Conservation (phyloP, 179 eudicot species). For the Heliamphora ciliata region DNA sequence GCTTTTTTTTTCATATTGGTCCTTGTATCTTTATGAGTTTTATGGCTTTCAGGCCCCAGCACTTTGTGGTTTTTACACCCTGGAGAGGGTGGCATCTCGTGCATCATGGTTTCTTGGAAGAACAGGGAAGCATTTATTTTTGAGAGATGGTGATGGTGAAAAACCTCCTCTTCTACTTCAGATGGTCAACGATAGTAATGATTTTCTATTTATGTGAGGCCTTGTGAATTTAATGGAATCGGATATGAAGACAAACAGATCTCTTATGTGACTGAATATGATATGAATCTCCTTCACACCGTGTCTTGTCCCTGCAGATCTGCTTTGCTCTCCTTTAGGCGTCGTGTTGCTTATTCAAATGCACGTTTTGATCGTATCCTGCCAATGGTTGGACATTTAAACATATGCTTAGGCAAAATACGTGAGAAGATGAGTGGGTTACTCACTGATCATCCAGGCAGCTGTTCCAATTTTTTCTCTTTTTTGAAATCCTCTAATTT, state of each 20-base stretch:
- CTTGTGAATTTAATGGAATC: neutral
- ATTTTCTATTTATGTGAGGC: slow-evolving; percentile 70
- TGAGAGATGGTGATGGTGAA: slow-evolving; percentile 54
- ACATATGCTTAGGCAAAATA: too few species aligned
- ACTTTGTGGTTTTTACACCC: slow-evolving; percentile 52
- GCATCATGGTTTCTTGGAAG: slow-evolving; percentile 69
- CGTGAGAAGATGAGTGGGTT: neutral
- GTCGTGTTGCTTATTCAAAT: slow-evolving; percentile 78
- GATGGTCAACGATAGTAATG: slow-evolving; percentile 63
- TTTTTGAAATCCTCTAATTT: neutral
- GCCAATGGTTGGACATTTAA: neutral
- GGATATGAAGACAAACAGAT: neutral
- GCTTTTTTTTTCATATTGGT: slow-evolving; percentile 4
- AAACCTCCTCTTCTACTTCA: slow-evolving; percentile 70
- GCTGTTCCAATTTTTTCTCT: neutral
- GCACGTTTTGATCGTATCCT: slow-evolving; percentile 91
- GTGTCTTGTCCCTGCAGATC: slow-evolving; percentile 44
- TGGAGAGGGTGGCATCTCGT: slow-evolving; percentile 57
- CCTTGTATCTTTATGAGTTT: slow-evolving; percentile 10
- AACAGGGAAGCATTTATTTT: slow-evolving; percentile 55
- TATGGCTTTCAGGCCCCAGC: slow-evolving; percentile 51
- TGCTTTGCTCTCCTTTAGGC: slow-evolving; percentile 69
- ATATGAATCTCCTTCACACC: neutral
- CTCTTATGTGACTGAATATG: neutral
- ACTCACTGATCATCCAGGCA: neutral